Percentiles rank a stretch among this genome's conserved stretches.
Evolutionary conservation across 176 grass and related monocot genomes (phyloP).

Genomic region (Calamus simplicifolius): DNA sequence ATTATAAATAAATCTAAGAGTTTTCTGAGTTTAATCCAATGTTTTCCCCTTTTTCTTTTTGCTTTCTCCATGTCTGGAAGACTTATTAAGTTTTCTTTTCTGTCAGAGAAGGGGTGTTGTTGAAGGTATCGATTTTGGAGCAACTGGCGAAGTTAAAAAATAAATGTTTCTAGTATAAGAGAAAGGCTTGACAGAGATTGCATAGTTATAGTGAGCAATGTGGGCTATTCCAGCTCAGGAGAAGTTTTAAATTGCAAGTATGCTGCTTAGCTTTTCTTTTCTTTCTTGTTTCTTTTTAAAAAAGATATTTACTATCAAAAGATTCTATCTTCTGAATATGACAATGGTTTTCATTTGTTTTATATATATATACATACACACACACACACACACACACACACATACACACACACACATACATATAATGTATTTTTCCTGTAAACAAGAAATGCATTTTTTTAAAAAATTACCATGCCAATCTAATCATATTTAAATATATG

Average conservation of each 20-base stretch:
- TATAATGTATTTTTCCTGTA: neutral
- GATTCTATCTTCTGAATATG: neutral
- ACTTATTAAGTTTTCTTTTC: slow-evolving; percentile 23
- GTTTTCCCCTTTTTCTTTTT: neutral
- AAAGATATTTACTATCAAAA: neutral
- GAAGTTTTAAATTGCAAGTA: slow-evolving; percentile 58
- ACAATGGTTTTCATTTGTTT: neutral
- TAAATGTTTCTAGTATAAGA: slow-evolving; percentile 58
- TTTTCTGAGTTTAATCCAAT: too few relatives aligned
- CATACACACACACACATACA: too few relatives aligned
- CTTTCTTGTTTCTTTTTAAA: neutral
- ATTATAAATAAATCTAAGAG: too few relatives aligned
- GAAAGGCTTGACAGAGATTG: slow-evolving; percentile 41
- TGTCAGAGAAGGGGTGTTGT: slow-evolving; percentile 58
- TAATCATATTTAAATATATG: too few relatives aligned
- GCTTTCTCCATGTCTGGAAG: slow-evolving; percentile 1
- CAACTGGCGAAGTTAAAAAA: slow-evolving; percentile 90
- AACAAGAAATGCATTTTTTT: too few relatives aligned
- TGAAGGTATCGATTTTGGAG: slow-evolving; percentile 57
- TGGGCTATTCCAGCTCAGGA: slow-evolving; percentile 47
- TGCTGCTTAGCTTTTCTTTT: slow-evolving; percentile 5
- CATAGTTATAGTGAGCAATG: slow-evolving; percentile 45
- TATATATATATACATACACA: neutral
- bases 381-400: too few relatives aligned
- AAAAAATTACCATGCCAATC: too few relatives aligned